Evolutionary conservation across 331 rosid genomes (phyloP).

Genomic region (Stylosanthes scabra): DNA sequence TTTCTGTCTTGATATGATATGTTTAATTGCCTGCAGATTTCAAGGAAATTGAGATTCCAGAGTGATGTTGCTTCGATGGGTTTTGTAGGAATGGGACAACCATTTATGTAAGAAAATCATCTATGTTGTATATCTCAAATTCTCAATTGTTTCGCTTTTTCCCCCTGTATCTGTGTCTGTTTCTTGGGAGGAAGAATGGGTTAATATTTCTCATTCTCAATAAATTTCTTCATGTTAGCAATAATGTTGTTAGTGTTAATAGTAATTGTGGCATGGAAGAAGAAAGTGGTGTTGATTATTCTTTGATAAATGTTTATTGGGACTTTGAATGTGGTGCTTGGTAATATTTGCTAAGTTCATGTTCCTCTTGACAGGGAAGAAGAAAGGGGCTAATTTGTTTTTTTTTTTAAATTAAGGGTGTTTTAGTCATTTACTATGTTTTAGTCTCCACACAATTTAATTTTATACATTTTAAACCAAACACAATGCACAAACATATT

Average conservation of each 20-base stretch:
- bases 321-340: too few relatives aligned
- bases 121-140: constrained; percentile 19
- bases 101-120: constrained; percentile 58
- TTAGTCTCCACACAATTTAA: too few relatives aligned
- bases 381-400: too few relatives aligned
- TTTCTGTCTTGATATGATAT: constrained; percentile 2
- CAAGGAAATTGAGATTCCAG: constrained; percentile 66
- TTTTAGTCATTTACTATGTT: too few relatives aligned
- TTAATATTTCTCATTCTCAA: constrained; percentile 23
- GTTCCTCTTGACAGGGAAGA: too few relatives aligned
- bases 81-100: constrained; percentile 64
- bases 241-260: neutral
- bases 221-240: constrained; percentile 32
- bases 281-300: neutral
- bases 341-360: too few relatives aligned
- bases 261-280: neutral
- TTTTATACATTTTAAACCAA: too few relatives aligned
- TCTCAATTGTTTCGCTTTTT: constrained; percentile 25
- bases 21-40: constrained; percentile 52
- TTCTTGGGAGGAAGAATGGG: neutral
- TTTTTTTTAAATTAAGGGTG: too few relatives aligned
- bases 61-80: constrained; percentile 68
- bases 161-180: neutral
- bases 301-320: constrained; percentile 9
- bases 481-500: too few relatives aligned